These are phyloP conservation scores for Syncephalis plumigaleata DNA, from an alignment of 371 early-diverging fungal species.

Conservation along the genomic window DNA sequence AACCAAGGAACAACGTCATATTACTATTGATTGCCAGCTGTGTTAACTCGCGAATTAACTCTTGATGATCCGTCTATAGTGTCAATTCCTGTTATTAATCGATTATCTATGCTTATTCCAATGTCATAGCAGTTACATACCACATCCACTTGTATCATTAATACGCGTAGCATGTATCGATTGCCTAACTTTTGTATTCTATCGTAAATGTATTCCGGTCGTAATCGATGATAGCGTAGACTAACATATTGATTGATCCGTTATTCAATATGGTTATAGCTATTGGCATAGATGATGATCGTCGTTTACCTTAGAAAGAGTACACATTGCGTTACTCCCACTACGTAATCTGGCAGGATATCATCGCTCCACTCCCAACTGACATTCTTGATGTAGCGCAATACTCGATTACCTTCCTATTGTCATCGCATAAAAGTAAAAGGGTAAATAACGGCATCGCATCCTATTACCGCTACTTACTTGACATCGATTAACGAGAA, in stretches of 20 bases:
- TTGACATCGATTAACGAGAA: too few species aligned
- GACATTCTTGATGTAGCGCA: conserved; percentile 60
- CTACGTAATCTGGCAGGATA: conserved; percentile 57
- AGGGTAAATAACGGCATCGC: too few species aligned
- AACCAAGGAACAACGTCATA: conserved; percentile 63
- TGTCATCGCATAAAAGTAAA: too few species aligned
- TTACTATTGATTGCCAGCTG: conserved; percentile 37
- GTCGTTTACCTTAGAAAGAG: conserved; percentile 73
- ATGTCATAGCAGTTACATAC: conserved; percentile 13
- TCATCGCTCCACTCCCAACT: conserved; percentile 64
- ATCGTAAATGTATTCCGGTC: conserved; percentile 76
- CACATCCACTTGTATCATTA: conserved; percentile 72
- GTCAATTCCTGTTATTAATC: too few species aligned
- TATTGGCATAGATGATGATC: too few species aligned
- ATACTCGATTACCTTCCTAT: conserved; percentile 68
- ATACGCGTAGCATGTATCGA: conserved; percentile 40
- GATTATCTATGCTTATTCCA: not conserved
- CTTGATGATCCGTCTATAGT: conserved; percentile 48
- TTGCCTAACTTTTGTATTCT: conserved; percentile 48
- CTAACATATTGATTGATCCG: too few species aligned
- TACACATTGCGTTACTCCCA: conserved; percentile 58
- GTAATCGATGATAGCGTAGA: conserved; percentile 77
- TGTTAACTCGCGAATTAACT: conserved; percentile 65
- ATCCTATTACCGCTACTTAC: too few species aligned
- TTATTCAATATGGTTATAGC: not conserved